Evolutionary conservation across 2,329 filamentous ascomycete species (phyloP), one percentile per base, ranked within the genome.

Genomic region (Ustilaginoidea virens): DNA sequence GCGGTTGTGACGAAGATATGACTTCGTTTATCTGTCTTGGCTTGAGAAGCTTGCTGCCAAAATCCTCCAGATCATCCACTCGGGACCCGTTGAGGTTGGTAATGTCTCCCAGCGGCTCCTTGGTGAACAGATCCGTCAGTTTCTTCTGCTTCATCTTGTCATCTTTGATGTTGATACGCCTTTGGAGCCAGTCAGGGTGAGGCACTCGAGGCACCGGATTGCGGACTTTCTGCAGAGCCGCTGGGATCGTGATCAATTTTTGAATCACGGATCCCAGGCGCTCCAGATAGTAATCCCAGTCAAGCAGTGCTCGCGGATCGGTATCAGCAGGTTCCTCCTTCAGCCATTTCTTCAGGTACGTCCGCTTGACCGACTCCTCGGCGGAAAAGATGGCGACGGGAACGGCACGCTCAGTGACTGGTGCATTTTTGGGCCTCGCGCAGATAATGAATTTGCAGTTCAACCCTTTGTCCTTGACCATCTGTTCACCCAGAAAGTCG

Each of bases 361-460:
- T 73, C 28, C 82, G 72, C 57, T 94, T 96, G 33, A 92, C 77
- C 5, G 72, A 69, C 32, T 86, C 76, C 32, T 96, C 87, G 0
- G 90, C 85, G 0, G 90, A 94, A 53, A 98, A 96, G 36, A 99
- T 98, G 13, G 90, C 85, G 5, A 98, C 85, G 1, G 90, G 90
- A 34, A 98, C 71, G 14, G 90, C 90, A 43, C 90, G 70, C 40
- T 98, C 92, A 0, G 90, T 98, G 36, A 98, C 86, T 2, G 90
- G 87, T 0, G 87, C 82, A 45, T 81, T 81, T 45, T 75, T 80
- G 4, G 90, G 90, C 37, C 69, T 73, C 10, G 83, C 69, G 29
- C 86, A 93, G 46, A 99, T 94, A 50, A 99, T 94, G 53, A 96
- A 99, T 56, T 96, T 96, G 74, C 90, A 99, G 60, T 98, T 98